Evolutionary conservation across 2,329 filamentous ascomycete genomes (phyloP), one percentile per base, ranked within the genome.

Genomic region (Geosmithia flava): DNA sequence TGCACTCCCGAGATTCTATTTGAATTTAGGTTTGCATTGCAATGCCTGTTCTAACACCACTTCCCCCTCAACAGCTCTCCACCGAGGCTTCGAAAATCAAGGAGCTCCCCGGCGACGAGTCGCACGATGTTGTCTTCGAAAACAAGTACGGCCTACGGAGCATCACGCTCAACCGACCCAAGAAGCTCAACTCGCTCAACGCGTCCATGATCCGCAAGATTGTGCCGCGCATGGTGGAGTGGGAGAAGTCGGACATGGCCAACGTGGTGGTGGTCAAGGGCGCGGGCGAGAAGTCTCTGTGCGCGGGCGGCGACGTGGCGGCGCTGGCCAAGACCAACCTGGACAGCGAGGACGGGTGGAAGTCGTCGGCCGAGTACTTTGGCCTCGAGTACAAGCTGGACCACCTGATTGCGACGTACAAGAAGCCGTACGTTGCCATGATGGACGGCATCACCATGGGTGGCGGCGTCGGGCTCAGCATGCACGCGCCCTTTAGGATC

Each of bases 381-480:
- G 87, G 72, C 13, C 81, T 93, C 49, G 94, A 98, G 81, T 98
- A 97, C 75, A 84, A 87, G 69, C 81, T 98, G 53, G 87, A 98
- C 64, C 93, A 98, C 68, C 74, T 91, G 56, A 95, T 98, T 62
- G 87, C 93, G 20, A 96, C 90, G 39, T 96, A 95, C 69, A 63
- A 72, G 52, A 98, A 96, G 71, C 93, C 93, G 0, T 95, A 93
- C 61, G 80, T 98, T 47, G 86, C 93, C 30, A 85, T 97, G 61
- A 94, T 98, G 83, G 93, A 98, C 61, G 93, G 93, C 51, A 86
- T 95, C 64, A 98, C 94, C 47, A 98, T 98, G 93, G 93, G 93
- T 49, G 93, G 93, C 49, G 93, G 93, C 55, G 93, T 97, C 47
- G 93, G 93, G 7, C 77, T 98, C 49, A 94, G 87, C 64, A 79